Base-by-base conservation (phyloP, 345 rosid genomes). In the Salix dunnii region DNA sequence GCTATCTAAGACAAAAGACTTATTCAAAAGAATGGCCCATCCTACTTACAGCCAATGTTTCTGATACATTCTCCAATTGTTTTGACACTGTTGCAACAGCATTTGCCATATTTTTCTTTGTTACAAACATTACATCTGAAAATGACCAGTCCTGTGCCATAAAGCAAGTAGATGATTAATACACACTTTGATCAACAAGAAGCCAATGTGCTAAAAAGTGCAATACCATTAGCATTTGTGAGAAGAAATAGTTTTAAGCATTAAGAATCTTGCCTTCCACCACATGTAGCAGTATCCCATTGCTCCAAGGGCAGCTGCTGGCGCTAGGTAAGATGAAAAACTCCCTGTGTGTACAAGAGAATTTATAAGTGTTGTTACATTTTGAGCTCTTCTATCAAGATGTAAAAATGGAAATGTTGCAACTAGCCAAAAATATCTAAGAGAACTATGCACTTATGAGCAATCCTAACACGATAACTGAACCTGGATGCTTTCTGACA, bases 201-300 rank as follows among this genome's bases (percentile, higher is more conserved):
- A 30, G 69, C 55, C 51, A 58, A 55, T 27, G 71, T 3, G 74
- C 42, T 68, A n/a, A 78, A 33, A 75, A 75, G 23, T 51, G 23
- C 28, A 75, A 67, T 21, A 78, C 27, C 5, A 23, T 74, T 30
- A 68, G 72, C 71, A 61, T 43, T 25, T 51, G 17, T 12, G 25
- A 72, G 36, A 33, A 60, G 36, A 75, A 72, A 46, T 30, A 16
- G 42, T n/a, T 76, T 75, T 46, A 43, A 70, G 75, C 74, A 70
- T 61, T 0, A 30, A 63, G 71, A 82, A 77, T 38, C 80, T 78
- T 74, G 87, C 99, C 97, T 91, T 92, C 99, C 97, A 95, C 97
- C 93, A 89, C 97, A 92, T 90, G 82, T 91, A 92, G 84, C 96
- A 89, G 84, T 92, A 95, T 60, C 97, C 97, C 94, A 95, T 85